A percentile compares a stretch with the other conserved stretches of the same genome.
These are phyloP conservation scores for Colletotrichum sojae DNA, from an alignment of 2,329 filamentous ascomycete genomes.

Conservation along the genomic window DNA sequence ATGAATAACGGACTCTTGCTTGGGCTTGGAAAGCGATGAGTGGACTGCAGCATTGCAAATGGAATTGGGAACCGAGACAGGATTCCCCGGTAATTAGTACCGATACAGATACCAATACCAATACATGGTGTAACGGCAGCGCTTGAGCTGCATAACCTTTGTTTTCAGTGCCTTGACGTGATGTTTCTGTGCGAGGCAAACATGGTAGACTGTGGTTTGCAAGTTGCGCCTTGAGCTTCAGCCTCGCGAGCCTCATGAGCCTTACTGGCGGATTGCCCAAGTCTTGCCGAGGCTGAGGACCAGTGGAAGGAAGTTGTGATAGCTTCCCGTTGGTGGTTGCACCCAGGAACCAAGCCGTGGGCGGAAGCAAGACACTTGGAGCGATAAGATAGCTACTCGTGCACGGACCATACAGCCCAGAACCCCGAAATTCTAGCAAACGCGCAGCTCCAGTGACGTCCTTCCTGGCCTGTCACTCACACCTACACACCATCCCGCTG, in stretches of 20 bases:
- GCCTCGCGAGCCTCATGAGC: no score
- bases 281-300: no score
- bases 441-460: conserved; percentile 17
- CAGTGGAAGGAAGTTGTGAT: no score
- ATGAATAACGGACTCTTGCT: conserved; percentile 19
- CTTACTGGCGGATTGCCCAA: no score
- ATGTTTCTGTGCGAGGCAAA: neutral
- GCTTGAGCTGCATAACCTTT: neutral
- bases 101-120: conserved; percentile 17
- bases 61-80: conserved; percentile 3
- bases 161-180: neutral
- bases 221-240: no score
- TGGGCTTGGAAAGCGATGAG: neutral
- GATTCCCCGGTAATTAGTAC: conserved; percentile 16
- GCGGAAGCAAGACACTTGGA: neutral
- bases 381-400: neutral
- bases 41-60: conserved; percentile 18
- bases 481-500: neutral
- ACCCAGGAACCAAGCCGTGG: no score
- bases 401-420: conserved; percentile 1
- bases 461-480: conserved; percentile 6
- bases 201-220: no score
- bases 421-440: conserved; percentile 24
- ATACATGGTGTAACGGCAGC: neutral
- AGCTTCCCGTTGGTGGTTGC: no score